phyloP scores from a whole-genome alignment of 805 yeast genomes.

The Wickerhamomyces kurtzmanii region DNA sequence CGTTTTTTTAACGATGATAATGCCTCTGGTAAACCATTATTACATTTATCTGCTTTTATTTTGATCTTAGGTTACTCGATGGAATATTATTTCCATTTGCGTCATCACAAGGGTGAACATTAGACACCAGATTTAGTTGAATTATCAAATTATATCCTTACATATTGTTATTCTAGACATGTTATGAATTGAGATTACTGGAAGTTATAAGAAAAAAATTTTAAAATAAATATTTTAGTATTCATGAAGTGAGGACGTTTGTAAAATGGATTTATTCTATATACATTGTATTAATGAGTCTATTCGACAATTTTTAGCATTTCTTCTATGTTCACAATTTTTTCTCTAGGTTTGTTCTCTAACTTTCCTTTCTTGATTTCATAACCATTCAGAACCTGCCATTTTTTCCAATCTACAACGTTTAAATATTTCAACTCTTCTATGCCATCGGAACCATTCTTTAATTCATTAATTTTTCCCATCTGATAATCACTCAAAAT shows the following conservation, averaged over 20 bases:
- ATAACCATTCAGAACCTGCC: constrained; percentile 45
- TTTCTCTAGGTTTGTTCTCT: constrained; percentile 46
- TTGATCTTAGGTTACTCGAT: constrained; percentile 76
- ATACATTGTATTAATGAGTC: constrained; percentile 2
- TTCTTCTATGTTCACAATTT: constrained; percentile 35
- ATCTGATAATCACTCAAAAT: constrained; percentile 46
- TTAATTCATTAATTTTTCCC: constrained; percentile 13
- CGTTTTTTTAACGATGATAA: constrained; percentile 79
- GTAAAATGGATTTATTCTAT: neutral
- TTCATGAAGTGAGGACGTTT: neutral
- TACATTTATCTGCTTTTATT: constrained; percentile 65
- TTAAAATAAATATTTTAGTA: neutral
- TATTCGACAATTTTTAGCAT: constrained; percentile 32
- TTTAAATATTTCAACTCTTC: constrained; percentile 10
- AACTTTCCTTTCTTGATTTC: constrained; percentile 42
- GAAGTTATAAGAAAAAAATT: neutral
- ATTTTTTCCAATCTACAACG: constrained; percentile 52
- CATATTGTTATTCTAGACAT: neutral
- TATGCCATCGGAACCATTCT: constrained; percentile 21
- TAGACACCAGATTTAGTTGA: constrained; percentile 8
- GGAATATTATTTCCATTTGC: constrained; percentile 88
- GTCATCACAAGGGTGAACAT: constrained; percentile 47
- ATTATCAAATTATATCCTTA: neutral
- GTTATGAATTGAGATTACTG: neutral
- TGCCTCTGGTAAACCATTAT: constrained; percentile 74